A percentile compares a stretch with the other conserved stretches of the same genome.
These are phyloP conservation scores for Ustilago sp. DNA, from an alignment of 1,284 basidiomycete species.

Conservation along the genomic window DNA sequence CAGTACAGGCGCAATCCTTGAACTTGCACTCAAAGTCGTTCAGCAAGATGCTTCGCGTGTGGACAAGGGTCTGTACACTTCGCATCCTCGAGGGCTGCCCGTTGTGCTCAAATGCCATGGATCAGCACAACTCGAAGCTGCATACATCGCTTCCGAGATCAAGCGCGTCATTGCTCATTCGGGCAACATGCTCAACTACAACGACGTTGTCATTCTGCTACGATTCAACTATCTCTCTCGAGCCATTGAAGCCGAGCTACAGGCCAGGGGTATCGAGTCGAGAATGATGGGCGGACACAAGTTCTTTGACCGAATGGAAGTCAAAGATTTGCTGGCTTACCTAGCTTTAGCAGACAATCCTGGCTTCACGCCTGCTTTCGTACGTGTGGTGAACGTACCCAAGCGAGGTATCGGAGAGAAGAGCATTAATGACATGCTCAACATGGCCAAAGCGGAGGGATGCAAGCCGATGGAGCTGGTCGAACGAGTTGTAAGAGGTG, in stretches of 20 bases:
- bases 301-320: constrained; percentile 82
- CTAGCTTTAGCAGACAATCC: constrained; percentile 80
- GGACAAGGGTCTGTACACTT: constrained; percentile 80
- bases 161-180: constrained; percentile 80
- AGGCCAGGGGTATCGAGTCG: constrained; percentile 82
- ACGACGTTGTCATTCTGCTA: constrained; percentile 73
- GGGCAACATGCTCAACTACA: constrained; percentile 75
- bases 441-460: constrained; percentile 74
- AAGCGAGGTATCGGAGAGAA: constrained; percentile 84
- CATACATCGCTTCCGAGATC: constrained; percentile 80
- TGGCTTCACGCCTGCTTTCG: constrained; percentile 77
- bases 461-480: constrained; percentile 76
- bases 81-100: constrained; percentile 76
- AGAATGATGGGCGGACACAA: constrained; percentile 83
- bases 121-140: constrained; percentile 54
- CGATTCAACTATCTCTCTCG: constrained; percentile 87
- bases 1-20: constrained; percentile 82
- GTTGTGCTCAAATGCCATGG: constrained; percentile 65
- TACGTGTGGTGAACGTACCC: constrained; percentile 82
- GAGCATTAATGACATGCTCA: constrained; percentile 76
- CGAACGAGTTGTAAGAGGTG: constrained; percentile 34
- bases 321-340: constrained; percentile 90
- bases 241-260: constrained; percentile 80
- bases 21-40: constrained; percentile 81
- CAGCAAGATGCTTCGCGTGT: constrained; percentile 82